phyloP scores from a whole-genome alignment of 2,329 filamentous ascomycete genomes.

The Fusarium sp. region DNA sequence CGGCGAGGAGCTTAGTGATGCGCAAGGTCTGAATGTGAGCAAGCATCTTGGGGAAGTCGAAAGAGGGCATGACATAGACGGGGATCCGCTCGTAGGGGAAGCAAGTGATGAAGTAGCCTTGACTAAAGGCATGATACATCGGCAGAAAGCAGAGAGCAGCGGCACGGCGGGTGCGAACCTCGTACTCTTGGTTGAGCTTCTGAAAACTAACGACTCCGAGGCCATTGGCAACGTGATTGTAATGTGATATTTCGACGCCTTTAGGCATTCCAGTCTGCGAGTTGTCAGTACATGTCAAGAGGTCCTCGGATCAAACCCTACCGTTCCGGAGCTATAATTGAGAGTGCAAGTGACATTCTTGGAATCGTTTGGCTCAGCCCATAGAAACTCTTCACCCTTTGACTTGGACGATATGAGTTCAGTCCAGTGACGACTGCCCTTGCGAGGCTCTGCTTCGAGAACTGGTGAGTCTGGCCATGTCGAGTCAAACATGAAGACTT shows the following conservation, averaged over 20 bases:
- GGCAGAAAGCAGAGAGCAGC: slow-evolving; percentile 76
- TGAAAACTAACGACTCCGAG: slow-evolving; percentile 61
- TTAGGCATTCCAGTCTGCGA: slow-evolving; percentile 79
- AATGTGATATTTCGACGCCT: slow-evolving; percentile 84
- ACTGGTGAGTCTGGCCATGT: slow-evolving; percentile 56
- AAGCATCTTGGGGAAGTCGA: slow-evolving; percentile 80
- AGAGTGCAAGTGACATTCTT: slow-evolving; percentile 70
- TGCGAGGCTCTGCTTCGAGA: slow-evolving; percentile 17
- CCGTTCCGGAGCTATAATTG: slow-evolving; percentile 82
- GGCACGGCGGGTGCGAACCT: slow-evolving; percentile 51
- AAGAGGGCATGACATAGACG: slow-evolving; percentile 82
- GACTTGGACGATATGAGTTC: slow-evolving; percentile 63
- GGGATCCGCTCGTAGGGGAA: slow-evolving; percentile 67
- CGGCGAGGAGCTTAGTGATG: slow-evolving; percentile 73
- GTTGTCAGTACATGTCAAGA: slow-evolving; percentile 1
- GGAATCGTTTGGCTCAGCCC: slow-evolving; percentile 66
- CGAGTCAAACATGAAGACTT: slow-evolving; percentile 74
- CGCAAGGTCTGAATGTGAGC: slow-evolving; percentile 73
- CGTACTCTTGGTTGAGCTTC: slow-evolving; percentile 61
- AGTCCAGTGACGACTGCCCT: slow-evolving; percentile 67
- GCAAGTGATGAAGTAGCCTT: slow-evolving; percentile 75
- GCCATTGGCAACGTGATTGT: slow-evolving; percentile 79
- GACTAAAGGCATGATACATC: slow-evolving; percentile 79
- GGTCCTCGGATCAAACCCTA: slow-evolving; percentile 16
- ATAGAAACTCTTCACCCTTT: slow-evolving; percentile 68